Evolutionary conservation across 78 protist genomes (phyloP).

Genomic region (Dictyostelium intermedium): DNA sequence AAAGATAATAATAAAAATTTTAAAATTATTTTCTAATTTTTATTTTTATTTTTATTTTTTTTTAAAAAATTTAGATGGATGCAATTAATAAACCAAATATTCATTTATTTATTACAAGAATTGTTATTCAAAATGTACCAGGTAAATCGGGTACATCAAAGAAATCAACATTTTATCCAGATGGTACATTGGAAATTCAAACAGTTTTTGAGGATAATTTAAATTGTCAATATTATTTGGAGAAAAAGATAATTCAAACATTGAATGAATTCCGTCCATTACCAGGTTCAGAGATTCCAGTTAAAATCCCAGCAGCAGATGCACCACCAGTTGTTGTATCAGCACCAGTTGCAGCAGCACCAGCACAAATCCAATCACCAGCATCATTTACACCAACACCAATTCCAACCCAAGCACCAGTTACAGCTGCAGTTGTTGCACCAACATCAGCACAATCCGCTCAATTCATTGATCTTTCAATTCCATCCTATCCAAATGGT

Average conservation of each 20-base stretch:
- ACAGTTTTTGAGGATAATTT: slow-evolving; percentile 43
- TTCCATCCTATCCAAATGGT: slow-evolving; percentile 45
- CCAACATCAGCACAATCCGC: neutral
- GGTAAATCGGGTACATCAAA: slow-evolving; percentile 72
- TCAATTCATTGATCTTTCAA: slow-evolving; percentile 13
- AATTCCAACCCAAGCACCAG: slow-evolving; percentile 6
- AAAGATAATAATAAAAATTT: neutral
- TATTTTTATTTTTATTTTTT: neutral
- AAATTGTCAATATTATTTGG: slow-evolving; percentile 67
- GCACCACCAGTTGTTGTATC: slow-evolving; percentile 8
- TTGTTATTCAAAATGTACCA: slow-evolving; percentile 44
- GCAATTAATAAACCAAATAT: slow-evolving; percentile 47
- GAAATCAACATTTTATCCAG: slow-evolving; percentile 51
- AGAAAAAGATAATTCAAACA: slow-evolving; percentile 34
- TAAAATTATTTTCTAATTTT: neutral
- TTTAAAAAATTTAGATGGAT: slow-evolving; percentile 31
- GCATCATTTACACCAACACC: neutral
- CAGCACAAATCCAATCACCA: neutral
- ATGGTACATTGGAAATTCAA: slow-evolving; percentile 64
- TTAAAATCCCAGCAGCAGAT: neutral
- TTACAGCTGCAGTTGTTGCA: neutral
- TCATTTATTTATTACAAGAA: slow-evolving; percentile 34
- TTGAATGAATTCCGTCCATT: slow-evolving; percentile 66
- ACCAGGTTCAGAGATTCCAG: slow-evolving; percentile 17
- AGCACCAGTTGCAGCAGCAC: neutral